Base-by-base conservation (phyloP, 495 filamentous ascomycete species). In the Aspergillus incahuasiensis region DNA sequence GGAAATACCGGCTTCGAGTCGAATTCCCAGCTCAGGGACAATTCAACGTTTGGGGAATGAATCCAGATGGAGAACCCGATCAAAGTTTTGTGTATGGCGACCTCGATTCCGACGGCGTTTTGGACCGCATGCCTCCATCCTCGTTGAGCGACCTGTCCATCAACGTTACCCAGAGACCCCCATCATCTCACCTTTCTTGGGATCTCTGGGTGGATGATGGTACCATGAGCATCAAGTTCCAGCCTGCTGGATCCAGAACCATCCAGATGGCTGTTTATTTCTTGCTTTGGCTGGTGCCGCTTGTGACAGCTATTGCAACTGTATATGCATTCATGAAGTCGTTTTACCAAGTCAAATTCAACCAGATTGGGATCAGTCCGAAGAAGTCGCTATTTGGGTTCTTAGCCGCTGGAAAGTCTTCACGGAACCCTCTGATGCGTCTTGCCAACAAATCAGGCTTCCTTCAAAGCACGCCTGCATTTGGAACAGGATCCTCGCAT, bases 291-390 rank as follows among this genome's bases (percentile, higher is more conserved):
- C 52, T 84, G 34, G 60, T 86, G 5, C 86, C 86, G 0, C 54
- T 82, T 13, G 6, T 75, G 6, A 78, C 76, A 6, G 85, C 73
- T 9, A 62, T 61, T 1, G 57, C 75, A 13, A 82, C 75, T 19
- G 75, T 82, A 1, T 86, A 76, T 63, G 62, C 81, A 2, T 89
- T 86, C 72, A 77, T 83, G 72, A 78, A 79, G 52, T 79, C 79
- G 18, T 89, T 87, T 68, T 89, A 88, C 68, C 77, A 81, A 21
- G 82, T 89, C 68, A 88, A 86, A 64, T 81, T 88, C 72, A 88
- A 87, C 63, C 77, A 86, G 62, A 65, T 81, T 12, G 86, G 86
- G 42, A 79, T 86, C 6, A 74, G 64, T 32, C 71, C 79, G 43
- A 80, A 79, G 63, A 75, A 74, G 46, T 59, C 61, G 15, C 60